Evolutionary conservation across 257 asterid genomes (phyloP).

Genomic region (Solanum pinnatisectum): DNA sequence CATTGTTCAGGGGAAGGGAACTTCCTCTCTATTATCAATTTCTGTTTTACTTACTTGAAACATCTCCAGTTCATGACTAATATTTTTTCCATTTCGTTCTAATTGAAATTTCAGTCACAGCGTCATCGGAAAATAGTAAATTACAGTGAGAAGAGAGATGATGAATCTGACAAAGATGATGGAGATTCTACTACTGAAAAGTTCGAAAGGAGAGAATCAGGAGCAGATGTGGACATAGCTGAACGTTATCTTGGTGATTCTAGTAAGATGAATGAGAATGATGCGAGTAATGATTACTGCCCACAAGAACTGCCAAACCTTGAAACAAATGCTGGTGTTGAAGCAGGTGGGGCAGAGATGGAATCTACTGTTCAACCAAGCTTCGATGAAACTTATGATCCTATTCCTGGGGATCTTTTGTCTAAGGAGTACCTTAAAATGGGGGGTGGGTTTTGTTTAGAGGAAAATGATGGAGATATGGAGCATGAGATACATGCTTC

Average conservation of each 20-base stretch:
- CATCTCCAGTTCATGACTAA: background rate
- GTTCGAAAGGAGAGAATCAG: slow-evolving; percentile 8
- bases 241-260: slow-evolving; percentile 2
- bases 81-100: background rate
- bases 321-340: slow-evolving; percentile 4
- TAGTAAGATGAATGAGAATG: slow-evolving; percentile 6
- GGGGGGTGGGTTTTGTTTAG: slow-evolving; percentile 84
- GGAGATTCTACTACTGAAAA: slow-evolving; percentile 10
- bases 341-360: slow-evolving; percentile 13
- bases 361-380: background rate
- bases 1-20: background rate
- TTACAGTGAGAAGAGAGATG: slow-evolving; percentile 35
- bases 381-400: slow-evolving; percentile 11
- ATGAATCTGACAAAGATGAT: slow-evolving; percentile 14
- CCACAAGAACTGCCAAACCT: background rate
- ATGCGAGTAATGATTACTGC: background rate
- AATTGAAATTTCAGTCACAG: slow-evolving; percentile 45
- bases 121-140: slow-evolving; percentile 51
- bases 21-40: background rate
- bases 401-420: slow-evolving; percentile 10
- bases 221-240: slow-evolving; percentile 8
- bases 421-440: slow-evolving; percentile 42
- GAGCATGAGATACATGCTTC: slow-evolving; percentile 12
- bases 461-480: slow-evolving; percentile 34
- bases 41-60: background rate